A percentile compares a stretch with the other conserved stretches of the same genome.
Conservation (phyloP, 148 eudicot species). For the Cornus controversa region DNA sequence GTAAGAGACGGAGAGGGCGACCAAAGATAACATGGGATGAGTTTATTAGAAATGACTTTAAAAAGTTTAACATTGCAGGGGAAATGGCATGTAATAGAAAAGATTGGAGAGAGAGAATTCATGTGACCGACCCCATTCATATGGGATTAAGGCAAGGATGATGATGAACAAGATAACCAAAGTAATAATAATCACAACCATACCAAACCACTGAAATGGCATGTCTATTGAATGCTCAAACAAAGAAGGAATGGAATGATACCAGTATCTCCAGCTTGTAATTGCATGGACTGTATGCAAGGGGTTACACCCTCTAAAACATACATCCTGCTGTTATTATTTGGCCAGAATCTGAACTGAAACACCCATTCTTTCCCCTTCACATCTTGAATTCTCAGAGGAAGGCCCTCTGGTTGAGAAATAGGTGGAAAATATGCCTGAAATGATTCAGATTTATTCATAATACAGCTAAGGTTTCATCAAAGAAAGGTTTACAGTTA, state of each 20-base stretch:
- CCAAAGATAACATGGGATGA: no score
- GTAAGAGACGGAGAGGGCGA: no score
- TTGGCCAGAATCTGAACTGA: constrained; percentile 99
- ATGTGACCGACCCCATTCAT: no score
- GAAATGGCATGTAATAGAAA: no score
- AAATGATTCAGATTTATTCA: constrained; percentile 19
- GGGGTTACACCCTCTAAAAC: constrained; percentile 99
- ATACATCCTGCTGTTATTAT: constrained; percentile 98
- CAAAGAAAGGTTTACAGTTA: background rate
- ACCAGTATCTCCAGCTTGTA: constrained; percentile 99
- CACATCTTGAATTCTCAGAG: constrained; percentile 88
- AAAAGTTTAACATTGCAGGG: no score
- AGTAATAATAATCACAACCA: background rate
- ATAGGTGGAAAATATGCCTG: constrained; percentile 99
- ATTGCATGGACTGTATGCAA: constrained; percentile 96
- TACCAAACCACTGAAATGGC: background rate
- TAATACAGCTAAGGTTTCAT: constrained; percentile 7
- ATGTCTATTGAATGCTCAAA: background rate
- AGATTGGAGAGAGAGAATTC: no score
- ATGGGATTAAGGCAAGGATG: no score
- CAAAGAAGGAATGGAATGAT: constrained; percentile 4
- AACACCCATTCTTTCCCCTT: constrained; percentile 98
- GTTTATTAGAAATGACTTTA: no score
- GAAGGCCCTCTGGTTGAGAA: constrained; percentile 95
- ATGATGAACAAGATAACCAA: background rate